These are phyloP conservation scores for Tuber melanosporum DNA, from an alignment of 495 filamentous ascomycete genomes.

Conservation along the genomic window DNA sequence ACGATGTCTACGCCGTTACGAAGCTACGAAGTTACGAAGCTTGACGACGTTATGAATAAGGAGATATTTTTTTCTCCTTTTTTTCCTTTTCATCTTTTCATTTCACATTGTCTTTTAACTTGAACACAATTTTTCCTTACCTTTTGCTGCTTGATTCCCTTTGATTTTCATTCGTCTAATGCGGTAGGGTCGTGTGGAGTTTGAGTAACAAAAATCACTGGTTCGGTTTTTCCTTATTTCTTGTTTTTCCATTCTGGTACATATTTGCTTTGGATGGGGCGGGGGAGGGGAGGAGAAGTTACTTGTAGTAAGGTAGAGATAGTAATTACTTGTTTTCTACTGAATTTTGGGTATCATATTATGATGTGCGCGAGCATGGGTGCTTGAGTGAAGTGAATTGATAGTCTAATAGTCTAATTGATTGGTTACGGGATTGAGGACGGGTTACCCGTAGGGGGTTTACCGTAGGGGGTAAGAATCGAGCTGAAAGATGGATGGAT, in stretches of 20 bases:
- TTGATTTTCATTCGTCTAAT: conserved; percentile 29
- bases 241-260: not conserved
- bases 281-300: conserved; percentile 8
- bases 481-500: not conserved
- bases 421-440: not conserved
- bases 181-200: not conserved
- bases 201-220: conserved; percentile 2
- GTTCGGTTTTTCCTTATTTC: not conserved
- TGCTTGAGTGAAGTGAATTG: not conserved
- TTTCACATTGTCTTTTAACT: conserved; percentile 19
- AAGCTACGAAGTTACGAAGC: conserved; percentile 36
- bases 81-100: not conserved
- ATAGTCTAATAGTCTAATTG: not conserved
- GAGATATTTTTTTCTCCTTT: conserved; percentile 26
- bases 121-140: conserved; percentile 41
- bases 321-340: conserved; percentile 7
- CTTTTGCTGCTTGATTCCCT: conserved; percentile 33
- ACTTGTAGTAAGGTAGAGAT: conserved; percentile 11
- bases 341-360: not conserved
- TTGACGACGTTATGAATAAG: conserved; percentile 29
- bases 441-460: not conserved
- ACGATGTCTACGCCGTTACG: conserved; percentile 37
- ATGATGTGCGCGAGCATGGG: not conserved
- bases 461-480: not conserved
- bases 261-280: not conserved